phyloP scores from a whole-genome alignment of 2,329 filamentous ascomycete species.

The Penicillium sp. region DNA sequence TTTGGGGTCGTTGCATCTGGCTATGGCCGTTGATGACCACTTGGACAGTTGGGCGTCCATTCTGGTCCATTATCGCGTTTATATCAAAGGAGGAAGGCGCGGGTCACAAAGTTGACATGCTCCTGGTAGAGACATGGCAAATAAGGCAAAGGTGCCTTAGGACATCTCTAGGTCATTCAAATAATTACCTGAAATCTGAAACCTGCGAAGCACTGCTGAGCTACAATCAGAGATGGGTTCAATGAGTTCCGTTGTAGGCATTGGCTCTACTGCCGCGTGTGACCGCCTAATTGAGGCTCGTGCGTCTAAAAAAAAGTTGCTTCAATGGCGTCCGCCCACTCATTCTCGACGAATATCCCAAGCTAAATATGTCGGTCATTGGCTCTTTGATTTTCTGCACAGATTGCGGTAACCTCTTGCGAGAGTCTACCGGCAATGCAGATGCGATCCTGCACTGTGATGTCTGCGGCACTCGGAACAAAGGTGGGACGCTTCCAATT shows the following conservation, averaged over 20 bases:
- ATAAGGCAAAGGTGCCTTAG: conserved; percentile 14
- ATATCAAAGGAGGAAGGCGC: conserved; percentile 24
- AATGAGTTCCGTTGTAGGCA: conserved; percentile 17
- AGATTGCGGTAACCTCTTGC: conserved; percentile 87
- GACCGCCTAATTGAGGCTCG: conserved; percentile 23
- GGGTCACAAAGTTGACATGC: conserved; percentile 28
- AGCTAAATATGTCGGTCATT: conserved; percentile 74
- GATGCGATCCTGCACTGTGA: conserved; percentile 79
- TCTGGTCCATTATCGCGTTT: conserved; percentile 41
- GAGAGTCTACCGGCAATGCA: conserved; percentile 73
- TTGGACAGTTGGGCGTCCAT: conserved; percentile 42
- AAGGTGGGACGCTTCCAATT: conserved; percentile 57
- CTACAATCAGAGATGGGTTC: conserved; percentile 16
- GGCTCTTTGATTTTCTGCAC: conserved; percentile 91
- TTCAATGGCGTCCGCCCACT: background rate
- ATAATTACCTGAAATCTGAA: conserved; percentile 1
- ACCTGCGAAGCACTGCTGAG: conserved; percentile 10
- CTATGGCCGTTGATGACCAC: conserved; percentile 43
- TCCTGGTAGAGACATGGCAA: conserved; percentile 37
- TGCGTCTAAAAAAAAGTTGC: conserved; percentile 25
- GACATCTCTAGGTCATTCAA: conserved; percentile 20
- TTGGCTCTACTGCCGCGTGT: conserved; percentile 18
- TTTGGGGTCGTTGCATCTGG: conserved; percentile 27
- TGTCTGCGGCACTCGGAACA: conserved; percentile 81
- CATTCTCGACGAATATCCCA: background rate